Evolutionary conservation across 306 rosid genomes (phyloP).

Genomic region (Spatholobus suberectus): DNA sequence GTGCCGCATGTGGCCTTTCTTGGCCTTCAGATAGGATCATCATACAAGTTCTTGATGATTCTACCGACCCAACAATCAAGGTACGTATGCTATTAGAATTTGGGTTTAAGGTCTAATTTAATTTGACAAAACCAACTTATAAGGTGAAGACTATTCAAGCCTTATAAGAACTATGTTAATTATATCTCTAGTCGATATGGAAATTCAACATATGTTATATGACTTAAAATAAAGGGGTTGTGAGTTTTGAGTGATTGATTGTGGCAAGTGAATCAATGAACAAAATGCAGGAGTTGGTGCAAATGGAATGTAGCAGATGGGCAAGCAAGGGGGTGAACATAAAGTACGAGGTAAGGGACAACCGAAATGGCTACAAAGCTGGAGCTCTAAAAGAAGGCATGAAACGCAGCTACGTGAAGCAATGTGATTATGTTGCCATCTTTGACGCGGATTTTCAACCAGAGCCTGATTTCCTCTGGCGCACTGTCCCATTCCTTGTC

Average conservation of each 20-base stretch:
- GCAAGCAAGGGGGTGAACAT: slow-evolving; percentile 78
- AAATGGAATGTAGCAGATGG: slow-evolving; percentile 83
- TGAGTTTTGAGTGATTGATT: background rate
- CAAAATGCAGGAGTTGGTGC: slow-evolving; percentile 69
- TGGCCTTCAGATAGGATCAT: slow-evolving; percentile 93
- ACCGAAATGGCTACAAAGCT: slow-evolving; percentile 85
- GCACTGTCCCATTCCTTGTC: slow-evolving; percentile 74
- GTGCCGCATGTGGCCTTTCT: slow-evolving; percentile 87
- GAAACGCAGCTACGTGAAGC: slow-evolving; percentile 69
- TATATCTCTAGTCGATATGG: no score
- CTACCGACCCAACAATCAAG: slow-evolving; percentile 80
- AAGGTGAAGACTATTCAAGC: no score
- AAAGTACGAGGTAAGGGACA: slow-evolving; percentile 82
- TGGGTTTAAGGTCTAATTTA: no score
- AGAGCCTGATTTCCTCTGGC: slow-evolving; percentile 74
- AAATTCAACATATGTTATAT: no score
- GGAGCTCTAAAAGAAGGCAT: slow-evolving; percentile 90
- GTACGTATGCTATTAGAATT: slow-evolving; percentile 39
- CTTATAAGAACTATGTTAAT: no score
- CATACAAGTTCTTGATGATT: slow-evolving; percentile 88
- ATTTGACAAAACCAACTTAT: no score
- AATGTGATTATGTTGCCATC: slow-evolving; percentile 79
- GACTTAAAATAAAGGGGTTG: background rate
- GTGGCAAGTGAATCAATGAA: background rate
- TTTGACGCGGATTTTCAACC: slow-evolving; percentile 97